Evolutionary conservation across 2,329 filamentous ascomycete species (phyloP), one percentile per base, ranked within the genome.

Genomic region (Hysterium pulicare): DNA sequence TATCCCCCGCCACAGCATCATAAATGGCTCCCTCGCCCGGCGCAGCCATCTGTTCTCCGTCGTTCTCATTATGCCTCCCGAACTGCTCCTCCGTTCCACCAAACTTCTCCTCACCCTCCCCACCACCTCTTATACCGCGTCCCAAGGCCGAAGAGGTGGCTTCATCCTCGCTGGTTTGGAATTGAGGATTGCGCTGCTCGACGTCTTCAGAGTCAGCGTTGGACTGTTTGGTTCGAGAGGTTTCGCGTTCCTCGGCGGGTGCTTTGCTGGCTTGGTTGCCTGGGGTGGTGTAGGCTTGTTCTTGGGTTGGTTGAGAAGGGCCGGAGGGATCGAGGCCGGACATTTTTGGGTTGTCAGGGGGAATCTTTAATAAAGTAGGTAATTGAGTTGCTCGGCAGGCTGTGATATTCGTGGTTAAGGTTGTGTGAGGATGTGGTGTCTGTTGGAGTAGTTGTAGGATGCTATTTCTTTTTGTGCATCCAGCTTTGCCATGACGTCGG

Each of bases 41-140:
- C 16, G 69, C 67, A 6, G 63, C 69, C 71, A 76, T 74, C 52
- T 76, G 72, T 47, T 68, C 59, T 7, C 58, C 72, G 33, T 75
- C 71, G 17, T 73, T 52, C 58, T 74, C 72, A n/a, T 67, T 62
- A 38, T 69, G 61, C 5, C 67, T 47, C n/a, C 71, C 71, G 20
- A 72, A 58, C 33, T 70, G 62, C 38, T 71, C 65, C 10, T 69
- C 48, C 1, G 58, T 64, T 16, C 61, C 45, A 1, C 70, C 71
- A 16, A 65, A 60, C 9, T 54, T 47, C 46, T 75, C 71, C 54
- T 75, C 71, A 19, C 71, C 71, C 0, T 67, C 26, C 0, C 61
- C 61, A 3, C 71, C 71, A 44, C 71, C 72, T 41, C 64, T 69
- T 15, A 74, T 56, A 35, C 73, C 73, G 20, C 63, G 66, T 9